Conservation (phyloP, 208 protist species). For the Crithidia thermophila region DNA sequence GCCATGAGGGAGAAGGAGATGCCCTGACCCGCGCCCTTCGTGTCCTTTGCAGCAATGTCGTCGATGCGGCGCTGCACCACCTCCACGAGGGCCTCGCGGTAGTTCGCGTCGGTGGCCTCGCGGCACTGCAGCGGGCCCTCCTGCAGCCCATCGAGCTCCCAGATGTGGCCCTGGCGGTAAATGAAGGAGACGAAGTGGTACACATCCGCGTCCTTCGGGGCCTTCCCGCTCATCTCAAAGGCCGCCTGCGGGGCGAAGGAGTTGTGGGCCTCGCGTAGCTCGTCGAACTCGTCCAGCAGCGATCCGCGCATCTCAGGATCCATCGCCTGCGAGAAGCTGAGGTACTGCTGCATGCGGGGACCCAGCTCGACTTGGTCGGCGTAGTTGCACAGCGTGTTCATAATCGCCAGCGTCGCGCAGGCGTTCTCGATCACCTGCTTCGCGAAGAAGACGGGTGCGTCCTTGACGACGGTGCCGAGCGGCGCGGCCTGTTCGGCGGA, state of each 20-base stretch:
- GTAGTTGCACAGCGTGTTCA: constrained; percentile 97
- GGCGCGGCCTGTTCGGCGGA: constrained; percentile 28
- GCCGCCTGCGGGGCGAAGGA: constrained; percentile 89
- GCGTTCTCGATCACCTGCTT: constrained; percentile 97
- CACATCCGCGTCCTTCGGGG: constrained; percentile 19
- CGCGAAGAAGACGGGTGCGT: constrained; percentile 94
- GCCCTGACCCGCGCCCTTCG: constrained; percentile 56
- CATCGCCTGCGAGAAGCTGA: constrained; percentile 71
- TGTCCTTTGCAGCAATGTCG: constrained; percentile 62
- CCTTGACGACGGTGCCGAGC: constrained; percentile 37
- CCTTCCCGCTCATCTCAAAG: constrained; percentile 40
- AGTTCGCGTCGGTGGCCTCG: constrained; percentile 70
- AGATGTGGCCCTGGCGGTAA: constrained; percentile 93
- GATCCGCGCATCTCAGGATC: constrained; percentile 74
- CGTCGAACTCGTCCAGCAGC: constrained; percentile 77
- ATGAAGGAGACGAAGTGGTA: constrained; percentile 98
- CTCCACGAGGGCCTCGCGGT: constrained; percentile 64
- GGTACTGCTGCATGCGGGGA: constrained; percentile 79
- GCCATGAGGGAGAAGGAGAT: constrained; percentile 97
- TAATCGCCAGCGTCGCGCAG: constrained; percentile 98
- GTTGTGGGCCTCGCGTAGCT: constrained; percentile 95
- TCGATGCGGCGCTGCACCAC: constrained; percentile 91
- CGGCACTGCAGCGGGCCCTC: constrained; percentile 83
- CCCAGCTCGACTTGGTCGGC: constrained; percentile 90
- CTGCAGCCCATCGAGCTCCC: constrained; percentile 98